phyloP scores from a whole-genome alignment of 371 early-diverging fungal species.

The Lichtheimia ornata region DNA sequence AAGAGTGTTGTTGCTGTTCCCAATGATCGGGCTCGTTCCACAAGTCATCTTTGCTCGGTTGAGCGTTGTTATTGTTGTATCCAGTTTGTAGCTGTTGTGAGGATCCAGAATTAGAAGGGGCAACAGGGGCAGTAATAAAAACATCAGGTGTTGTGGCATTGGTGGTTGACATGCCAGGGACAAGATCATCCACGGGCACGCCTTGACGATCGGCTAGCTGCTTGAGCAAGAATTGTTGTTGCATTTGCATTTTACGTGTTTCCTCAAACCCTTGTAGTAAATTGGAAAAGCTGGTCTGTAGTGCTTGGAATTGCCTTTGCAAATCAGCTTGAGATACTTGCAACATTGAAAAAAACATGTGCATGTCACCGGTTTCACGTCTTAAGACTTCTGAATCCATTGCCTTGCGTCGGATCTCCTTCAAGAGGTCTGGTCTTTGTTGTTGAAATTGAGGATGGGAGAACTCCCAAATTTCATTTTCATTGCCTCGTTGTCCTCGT shows the following conservation, averaged over 20 bases:
- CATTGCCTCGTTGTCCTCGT: constrained; percentile 68
- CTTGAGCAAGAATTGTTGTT: constrained; percentile 58
- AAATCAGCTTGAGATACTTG: constrained; percentile 72
- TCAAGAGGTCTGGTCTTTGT: constrained; percentile 50
- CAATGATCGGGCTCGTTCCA: constrained; percentile 13
- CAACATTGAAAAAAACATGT: constrained; percentile 66
- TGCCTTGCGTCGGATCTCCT: constrained; percentile 55
- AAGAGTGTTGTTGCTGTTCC: background rate
- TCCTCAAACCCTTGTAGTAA: constrained; percentile 71
- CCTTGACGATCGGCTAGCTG: constrained; percentile 23
- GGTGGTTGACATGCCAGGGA: constrained; percentile 1
- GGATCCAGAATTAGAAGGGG: constrained; percentile 5
- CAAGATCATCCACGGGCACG: constrained; percentile 4
- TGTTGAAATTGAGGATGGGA: constrained; percentile 48
- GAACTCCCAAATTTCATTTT: constrained; percentile 68
- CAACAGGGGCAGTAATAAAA: constrained; percentile 7
- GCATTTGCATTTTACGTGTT: constrained; percentile 56
- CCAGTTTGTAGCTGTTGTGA: background rate
- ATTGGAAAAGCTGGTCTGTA: constrained; percentile 65
- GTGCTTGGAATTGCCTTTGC: constrained; percentile 59
- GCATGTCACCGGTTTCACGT: constrained; percentile 71
- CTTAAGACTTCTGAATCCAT: constrained; percentile 75
- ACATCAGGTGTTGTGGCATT: constrained; percentile 1
- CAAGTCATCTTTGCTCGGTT: background rate
- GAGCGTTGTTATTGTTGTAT: background rate